Percentiles rank a stretch among this genome's conserved stretches.
phyloP scores from a whole-genome alignment of 2,329 filamentous ascomycete genomes.

The Verticillium dahliae region DNA sequence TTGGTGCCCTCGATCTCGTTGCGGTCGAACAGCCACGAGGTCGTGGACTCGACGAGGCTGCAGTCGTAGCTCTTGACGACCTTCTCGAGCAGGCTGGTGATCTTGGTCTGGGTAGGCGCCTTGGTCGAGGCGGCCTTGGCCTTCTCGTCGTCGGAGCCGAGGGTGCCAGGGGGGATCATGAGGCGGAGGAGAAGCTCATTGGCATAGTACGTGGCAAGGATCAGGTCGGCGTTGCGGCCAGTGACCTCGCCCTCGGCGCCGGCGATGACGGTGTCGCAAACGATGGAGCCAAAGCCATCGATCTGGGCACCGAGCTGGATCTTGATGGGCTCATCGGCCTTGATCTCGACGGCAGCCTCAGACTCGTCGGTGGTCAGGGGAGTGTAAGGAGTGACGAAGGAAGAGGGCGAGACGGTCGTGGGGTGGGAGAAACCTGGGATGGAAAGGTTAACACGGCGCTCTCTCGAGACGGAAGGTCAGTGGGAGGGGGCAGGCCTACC shows the following conservation, averaged over 20 bases:
- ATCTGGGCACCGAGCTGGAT: constrained; percentile 99
- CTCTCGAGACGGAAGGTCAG: constrained; percentile 7
- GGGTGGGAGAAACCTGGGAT: constrained; percentile 77
- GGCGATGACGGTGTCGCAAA: constrained; percentile 86
- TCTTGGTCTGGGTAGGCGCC: constrained; percentile 77
- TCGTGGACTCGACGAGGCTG: constrained; percentile 95
- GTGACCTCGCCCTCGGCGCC: constrained; percentile 57
- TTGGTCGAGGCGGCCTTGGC: constrained; percentile 81
- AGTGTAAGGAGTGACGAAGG: constrained; percentile 95
- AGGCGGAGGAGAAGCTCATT: constrained; percentile 91
- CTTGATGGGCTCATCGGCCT: constrained; percentile 85
- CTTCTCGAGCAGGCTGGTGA: constrained; percentile 84
- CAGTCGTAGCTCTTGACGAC: constrained; percentile 85
- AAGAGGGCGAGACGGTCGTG: constrained; percentile 88
- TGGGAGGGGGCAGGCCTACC: constrained; percentile 45
- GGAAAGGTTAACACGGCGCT: background rate
- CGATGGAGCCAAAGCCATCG: constrained; percentile 91
- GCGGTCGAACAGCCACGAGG: constrained; percentile 91
- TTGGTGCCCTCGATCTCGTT: constrained; percentile 97
- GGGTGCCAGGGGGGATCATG: constrained; percentile 83
- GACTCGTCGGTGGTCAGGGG: constrained; percentile 79
- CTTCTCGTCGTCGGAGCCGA: constrained; percentile 93
- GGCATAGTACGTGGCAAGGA: constrained; percentile 88
- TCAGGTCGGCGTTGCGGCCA: constrained; percentile 76
- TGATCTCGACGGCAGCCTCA: constrained; percentile 74